Conservation (phyloP, 805 yeast genomes). For the Candida silvatica region DNA sequence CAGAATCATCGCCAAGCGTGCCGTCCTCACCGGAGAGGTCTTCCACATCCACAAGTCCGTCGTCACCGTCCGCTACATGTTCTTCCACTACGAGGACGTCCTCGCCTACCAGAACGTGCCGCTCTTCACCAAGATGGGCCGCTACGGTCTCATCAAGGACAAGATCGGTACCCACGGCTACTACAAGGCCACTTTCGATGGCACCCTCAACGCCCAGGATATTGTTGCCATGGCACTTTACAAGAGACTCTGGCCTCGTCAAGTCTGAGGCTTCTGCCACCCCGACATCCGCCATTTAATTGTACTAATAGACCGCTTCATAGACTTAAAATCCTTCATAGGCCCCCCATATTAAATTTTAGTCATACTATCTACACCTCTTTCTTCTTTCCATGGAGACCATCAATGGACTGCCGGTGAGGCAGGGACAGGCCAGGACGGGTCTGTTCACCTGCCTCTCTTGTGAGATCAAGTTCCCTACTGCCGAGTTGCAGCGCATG, state of each 20-base stretch:
- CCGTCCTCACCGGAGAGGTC: slow-evolving; percentile 88
- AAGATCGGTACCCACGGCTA: slow-evolving; percentile 97
- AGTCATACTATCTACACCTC: too few relatives aligned
- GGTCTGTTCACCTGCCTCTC: slow-evolving; percentile 66
- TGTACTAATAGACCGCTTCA: too few relatives aligned
- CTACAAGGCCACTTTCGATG: slow-evolving; percentile 92
- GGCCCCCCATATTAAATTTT: too few relatives aligned
- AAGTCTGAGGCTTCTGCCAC: too few relatives aligned
- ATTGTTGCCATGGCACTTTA: slow-evolving; percentile 88
- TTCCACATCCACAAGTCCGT: slow-evolving; percentile 89
- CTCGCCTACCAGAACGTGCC: slow-evolving; percentile 87
- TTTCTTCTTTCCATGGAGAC: too few relatives aligned
- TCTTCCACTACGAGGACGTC: slow-evolving; percentile 86
- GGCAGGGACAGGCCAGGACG: too few relatives aligned
- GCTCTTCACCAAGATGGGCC: slow-evolving; percentile 83
- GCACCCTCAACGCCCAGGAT: slow-evolving; percentile 84
- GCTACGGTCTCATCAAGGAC: slow-evolving; percentile 91
- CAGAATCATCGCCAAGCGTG: slow-evolving; percentile 80
- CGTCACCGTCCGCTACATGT: slow-evolving; percentile 94
- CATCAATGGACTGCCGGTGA: too few relatives aligned
- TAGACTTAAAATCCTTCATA: too few relatives aligned
- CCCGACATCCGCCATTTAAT: too few relatives aligned
- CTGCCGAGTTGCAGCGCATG: slow-evolving; percentile 77
- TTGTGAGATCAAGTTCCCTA: slow-evolving; percentile 72
- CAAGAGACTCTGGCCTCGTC: slow-evolving; percentile 87